Conservation (phyloP, 2,329 filamentous ascomycete species). For the Paraphoma chrysanthemicola region DNA sequence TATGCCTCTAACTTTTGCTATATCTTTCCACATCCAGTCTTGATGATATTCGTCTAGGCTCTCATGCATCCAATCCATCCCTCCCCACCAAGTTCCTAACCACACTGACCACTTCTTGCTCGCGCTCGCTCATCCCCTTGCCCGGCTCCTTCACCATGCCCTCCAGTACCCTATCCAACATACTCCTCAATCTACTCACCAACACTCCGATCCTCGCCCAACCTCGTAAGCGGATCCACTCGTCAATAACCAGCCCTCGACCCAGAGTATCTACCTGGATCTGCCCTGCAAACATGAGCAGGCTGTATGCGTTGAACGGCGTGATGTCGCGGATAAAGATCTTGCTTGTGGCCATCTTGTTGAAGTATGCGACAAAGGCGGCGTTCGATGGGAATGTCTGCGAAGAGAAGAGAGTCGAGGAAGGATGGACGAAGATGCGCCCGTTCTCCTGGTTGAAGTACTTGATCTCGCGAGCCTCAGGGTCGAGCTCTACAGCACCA, state of each 20-base stretch:
- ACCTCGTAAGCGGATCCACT: constrained; percentile 83
- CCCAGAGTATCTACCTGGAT: constrained; percentile 88
- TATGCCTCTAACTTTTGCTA: neutral
- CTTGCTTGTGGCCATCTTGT: constrained; percentile 89
- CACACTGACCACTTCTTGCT: constrained; percentile 72
- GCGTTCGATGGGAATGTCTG: constrained; percentile 78
- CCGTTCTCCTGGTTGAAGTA: constrained; percentile 71
- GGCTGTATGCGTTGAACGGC: constrained; percentile 87
- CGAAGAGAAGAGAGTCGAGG: constrained; percentile 82
- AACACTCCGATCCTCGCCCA: constrained; percentile 96
- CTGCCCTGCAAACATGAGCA: constrained; percentile 85
- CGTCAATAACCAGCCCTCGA: constrained; percentile 86
- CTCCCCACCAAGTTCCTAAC: constrained; percentile 85
- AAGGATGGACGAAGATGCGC: constrained; percentile 91
- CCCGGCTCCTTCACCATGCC: constrained; percentile 79
- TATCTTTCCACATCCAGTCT: too few species aligned
- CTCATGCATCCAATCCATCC: constrained; percentile 75
- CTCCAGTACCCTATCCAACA: constrained; percentile 86
- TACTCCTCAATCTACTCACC: constrained; percentile 78
- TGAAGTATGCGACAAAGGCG: constrained; percentile 87
- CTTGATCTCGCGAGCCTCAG: constrained; percentile 88
- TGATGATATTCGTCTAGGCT: too few species aligned
- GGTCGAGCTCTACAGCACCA: constrained; percentile 90
- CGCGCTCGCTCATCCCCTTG: constrained; percentile 57
- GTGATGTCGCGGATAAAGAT: constrained; percentile 91